Evolutionary conservation across 768 basidiomycete genomes (phyloP).

Genomic region (Nidularia pulvinata): DNA sequence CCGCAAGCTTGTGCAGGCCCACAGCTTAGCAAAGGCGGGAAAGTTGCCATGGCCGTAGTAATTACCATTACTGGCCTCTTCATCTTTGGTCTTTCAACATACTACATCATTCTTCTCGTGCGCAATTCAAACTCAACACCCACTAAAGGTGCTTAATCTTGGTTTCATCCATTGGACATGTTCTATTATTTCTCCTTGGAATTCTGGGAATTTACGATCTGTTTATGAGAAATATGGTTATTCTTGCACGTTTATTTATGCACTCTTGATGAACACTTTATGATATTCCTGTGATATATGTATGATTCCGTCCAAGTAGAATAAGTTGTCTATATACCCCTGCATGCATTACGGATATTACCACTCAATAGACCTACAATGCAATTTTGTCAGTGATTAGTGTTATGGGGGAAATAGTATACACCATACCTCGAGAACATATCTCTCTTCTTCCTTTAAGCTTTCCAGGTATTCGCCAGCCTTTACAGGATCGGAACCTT

Average conservation of each 20-base stretch:
- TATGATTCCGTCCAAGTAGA: too few relatives aligned
- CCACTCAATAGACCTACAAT: too few relatives aligned
- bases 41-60: conserved; percentile 71
- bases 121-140: neutral
- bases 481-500: conserved; percentile 55
- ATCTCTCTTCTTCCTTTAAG: conserved; percentile 95
- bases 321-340: neutral
- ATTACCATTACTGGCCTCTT: conserved; percentile 62
- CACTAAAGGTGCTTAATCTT: too few relatives aligned
- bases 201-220: too few relatives aligned
- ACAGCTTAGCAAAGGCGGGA: conserved; percentile 55
- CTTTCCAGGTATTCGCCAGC: conserved; percentile 87
- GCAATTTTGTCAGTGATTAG: too few relatives aligned
- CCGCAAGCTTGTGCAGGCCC: conserved; percentile 46
- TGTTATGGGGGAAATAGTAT: neutral
- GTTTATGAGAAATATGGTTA: too few relatives aligned
- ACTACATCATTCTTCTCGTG: conserved; percentile 29
- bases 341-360: neutral
- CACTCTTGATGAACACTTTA: too few relatives aligned
- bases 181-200: too few relatives aligned
- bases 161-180: too few relatives aligned
- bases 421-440: conserved; percentile 84
- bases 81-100: conserved; percentile 44
- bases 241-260: too few relatives aligned
- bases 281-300: too few relatives aligned